Conservation (phyloP, 176 grass and related monocot genomes). For the Puccinellia tenuiflora region DNA sequence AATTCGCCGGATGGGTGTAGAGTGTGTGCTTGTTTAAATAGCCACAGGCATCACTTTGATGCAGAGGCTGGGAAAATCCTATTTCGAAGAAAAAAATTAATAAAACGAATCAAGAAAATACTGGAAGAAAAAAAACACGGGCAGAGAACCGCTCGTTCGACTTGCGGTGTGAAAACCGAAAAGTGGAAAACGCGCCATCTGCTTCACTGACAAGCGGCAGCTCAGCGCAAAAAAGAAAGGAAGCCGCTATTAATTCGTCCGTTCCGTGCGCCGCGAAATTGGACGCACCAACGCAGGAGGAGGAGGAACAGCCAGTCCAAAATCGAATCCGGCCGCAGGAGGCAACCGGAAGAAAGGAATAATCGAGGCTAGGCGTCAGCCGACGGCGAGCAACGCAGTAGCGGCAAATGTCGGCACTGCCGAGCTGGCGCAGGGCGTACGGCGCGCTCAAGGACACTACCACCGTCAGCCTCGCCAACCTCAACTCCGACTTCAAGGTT, state of each 20-base stretch:
- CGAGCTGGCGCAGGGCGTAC: conserved; percentile 92
- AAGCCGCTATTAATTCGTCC: not conserved
- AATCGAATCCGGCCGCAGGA: not conserved
- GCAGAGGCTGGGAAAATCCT: too few relatives aligned
- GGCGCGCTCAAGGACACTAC: conserved; percentile 89
- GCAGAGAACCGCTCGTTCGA: not conserved
- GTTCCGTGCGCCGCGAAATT: conserved; percentile 19
- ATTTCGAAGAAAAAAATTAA: too few relatives aligned
- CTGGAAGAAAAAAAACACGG: not conserved
- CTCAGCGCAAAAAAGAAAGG: not conserved
- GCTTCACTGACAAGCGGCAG: not conserved
- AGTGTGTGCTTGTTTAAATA: too few relatives aligned
- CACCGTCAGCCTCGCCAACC: conserved; percentile 81
- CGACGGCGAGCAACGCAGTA: not conserved
- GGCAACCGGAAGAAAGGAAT: not conserved
- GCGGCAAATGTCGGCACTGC: conserved; percentile 60
- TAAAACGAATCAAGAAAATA: too few relatives aligned
- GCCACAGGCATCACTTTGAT: too few relatives aligned
- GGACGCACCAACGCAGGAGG: not conserved
- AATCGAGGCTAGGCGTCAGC: not conserved
- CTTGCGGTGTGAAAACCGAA: conserved; percentile 1
- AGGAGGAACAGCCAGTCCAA: not conserved
- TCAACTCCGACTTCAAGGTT: conserved; percentile 99
- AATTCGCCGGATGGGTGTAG: too few relatives aligned
- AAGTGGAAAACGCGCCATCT: conserved; percentile 12